phyloP scores from a whole-genome alignment of 305 asterid species.

The Plantago lanceolata region DNA sequence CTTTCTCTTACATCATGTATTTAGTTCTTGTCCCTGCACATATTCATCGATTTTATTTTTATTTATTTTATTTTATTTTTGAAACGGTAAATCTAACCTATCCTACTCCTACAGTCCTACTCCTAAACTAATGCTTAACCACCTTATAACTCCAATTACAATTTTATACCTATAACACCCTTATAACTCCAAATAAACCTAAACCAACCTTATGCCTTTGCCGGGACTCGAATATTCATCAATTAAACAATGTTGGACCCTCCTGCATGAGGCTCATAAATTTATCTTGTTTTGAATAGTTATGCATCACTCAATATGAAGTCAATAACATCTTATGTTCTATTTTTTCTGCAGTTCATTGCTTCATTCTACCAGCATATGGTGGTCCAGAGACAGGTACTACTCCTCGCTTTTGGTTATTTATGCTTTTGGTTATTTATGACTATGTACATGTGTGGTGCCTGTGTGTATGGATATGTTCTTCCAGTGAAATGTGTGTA shows the following conservation, averaged over 20 bases:
- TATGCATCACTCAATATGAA: background rate
- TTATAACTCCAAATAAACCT: too few species aligned
- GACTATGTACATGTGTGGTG: background rate
- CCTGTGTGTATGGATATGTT: background rate
- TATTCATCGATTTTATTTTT: background rate
- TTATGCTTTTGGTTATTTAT: too few species aligned
- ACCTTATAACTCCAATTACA: too few species aligned
- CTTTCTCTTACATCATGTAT: background rate
- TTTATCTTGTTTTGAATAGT: background rate
- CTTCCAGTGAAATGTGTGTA: background rate
- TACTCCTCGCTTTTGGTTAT: constrained; percentile 27
- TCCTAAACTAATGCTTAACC: too few species aligned
- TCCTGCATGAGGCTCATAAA: background rate
- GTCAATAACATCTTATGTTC: constrained; percentile 23
- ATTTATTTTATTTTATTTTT: too few species aligned
- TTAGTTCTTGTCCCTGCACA: background rate
- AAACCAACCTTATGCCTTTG: too few species aligned
- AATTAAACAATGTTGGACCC: background rate
- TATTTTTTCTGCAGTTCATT: constrained; percentile 58
- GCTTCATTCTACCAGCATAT: constrained; percentile 93
- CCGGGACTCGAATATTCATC: too few species aligned
- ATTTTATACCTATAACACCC: too few species aligned
- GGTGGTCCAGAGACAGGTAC: constrained; percentile 92
- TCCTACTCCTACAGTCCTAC: too few species aligned
- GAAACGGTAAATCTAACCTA: too few species aligned